Evolutionary conservation across 176 grass and related monocot species (phyloP).

Genomic region (Aegilops sharonensis): DNA sequence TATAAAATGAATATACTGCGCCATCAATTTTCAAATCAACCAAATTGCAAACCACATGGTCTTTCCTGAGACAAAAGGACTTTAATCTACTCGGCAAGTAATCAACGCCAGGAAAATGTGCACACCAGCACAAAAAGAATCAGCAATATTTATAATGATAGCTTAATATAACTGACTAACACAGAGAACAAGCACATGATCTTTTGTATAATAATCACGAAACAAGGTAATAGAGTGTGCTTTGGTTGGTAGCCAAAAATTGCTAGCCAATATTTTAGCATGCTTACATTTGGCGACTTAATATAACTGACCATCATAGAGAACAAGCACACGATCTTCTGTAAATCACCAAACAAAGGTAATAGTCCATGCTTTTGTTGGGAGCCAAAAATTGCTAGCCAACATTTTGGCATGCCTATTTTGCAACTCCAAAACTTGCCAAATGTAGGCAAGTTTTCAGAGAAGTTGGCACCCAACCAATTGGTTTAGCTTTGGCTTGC

Average conservation of each 20-base stretch:
- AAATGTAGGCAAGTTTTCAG: background rate
- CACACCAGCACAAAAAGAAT: background rate
- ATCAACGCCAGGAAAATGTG: background rate
- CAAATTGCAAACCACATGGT: background rate
- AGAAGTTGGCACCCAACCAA: background rate
- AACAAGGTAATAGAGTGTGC: background rate
- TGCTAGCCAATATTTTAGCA: background rate
- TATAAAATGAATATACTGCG: background rate
- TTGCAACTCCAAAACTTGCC: background rate
- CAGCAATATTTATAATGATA: background rate
- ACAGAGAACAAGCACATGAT: background rate
- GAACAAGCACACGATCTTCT: background rate
- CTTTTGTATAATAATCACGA: slow-evolving; percentile 2
- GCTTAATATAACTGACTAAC: background rate
- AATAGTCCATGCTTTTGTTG: background rate
- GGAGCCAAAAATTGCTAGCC: background rate
- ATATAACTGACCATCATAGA: background rate
- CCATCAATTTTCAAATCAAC: background rate
- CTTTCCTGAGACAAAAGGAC: background rate
- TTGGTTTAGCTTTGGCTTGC: too few species aligned
- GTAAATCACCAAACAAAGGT: background rate
- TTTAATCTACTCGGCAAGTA: background rate
- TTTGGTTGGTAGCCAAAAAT: background rate
- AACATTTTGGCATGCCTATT: background rate
- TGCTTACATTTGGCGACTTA: background rate